Evolutionary conservation across 192 early-diverging fungal species (phyloP).

Genomic region (Coemansia sp.): DNA sequence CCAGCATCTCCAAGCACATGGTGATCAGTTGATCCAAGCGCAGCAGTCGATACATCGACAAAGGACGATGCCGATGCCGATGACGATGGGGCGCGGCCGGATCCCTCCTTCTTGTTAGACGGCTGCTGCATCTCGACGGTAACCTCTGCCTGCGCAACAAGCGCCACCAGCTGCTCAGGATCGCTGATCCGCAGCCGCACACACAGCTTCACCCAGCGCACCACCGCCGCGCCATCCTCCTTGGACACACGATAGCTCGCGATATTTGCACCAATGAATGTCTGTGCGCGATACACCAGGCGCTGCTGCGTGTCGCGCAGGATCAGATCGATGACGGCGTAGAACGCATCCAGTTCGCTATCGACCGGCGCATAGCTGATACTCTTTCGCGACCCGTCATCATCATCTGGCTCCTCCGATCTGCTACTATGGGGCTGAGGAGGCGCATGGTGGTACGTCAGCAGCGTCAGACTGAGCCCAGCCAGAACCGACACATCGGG

Average conservation of each 20-base stretch:
- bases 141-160: not conserved
- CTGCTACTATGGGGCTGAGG: too few relatives aligned
- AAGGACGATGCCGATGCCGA: not conserved
- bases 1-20: not conserved
- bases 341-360: slow-evolving; percentile 58
- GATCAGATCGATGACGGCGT: slow-evolving; percentile 72
- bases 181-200: slow-evolving; percentile 13
- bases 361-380: slow-evolving; percentile 27
- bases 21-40: too few relatives aligned
- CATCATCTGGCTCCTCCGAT: too few relatives aligned
- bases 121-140: slow-evolving; percentile 1
- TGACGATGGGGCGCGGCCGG: not conserved
- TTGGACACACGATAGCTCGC: slow-evolving; percentile 19
- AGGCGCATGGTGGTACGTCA: slow-evolving; percentile 35
- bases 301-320: slow-evolving; percentile 87
- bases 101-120: not conserved
- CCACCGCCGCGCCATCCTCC: slow-evolving; percentile 12
- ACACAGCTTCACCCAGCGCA: slow-evolving; percentile 23
- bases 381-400: slow-evolving; percentile 6
- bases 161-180: slow-evolving; percentile 15
- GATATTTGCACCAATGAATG: slow-evolving; percentile 62
- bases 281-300: slow-evolving; percentile 84
- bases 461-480: slow-evolving; percentile 65
- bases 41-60: not conserved
- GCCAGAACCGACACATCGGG: slow-evolving; percentile 77